Evolutionary conservation across 768 basidiomycete genomes (phyloP), one percentile per base, ranked within the genome.

Genomic region (Lactarius vividus): DNA sequence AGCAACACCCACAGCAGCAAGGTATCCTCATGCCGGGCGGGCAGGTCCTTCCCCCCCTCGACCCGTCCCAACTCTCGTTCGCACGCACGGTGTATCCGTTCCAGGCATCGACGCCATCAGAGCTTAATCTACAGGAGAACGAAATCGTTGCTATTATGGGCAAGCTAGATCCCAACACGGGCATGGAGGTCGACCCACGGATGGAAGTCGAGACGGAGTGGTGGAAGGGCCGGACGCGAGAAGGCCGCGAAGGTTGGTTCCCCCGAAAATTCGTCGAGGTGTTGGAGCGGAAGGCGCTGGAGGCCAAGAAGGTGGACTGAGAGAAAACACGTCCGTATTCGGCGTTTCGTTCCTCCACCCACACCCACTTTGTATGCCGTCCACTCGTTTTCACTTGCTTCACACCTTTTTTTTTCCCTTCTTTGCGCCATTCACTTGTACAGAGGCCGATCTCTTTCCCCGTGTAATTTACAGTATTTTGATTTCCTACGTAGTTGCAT

Each of bases 201-300:
- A 69, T 83, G 57, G 83, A 85, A 67, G 78, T 88, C 23, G 74
- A 80, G 63, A 85, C 81, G 5, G 95, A 94, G 64, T 98, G 96
- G 96, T 98, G 94, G 95, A 88, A 87, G 75, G 96, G 96, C 1
- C 83, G 96, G 55, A 95, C 92, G 66, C 81, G 96, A 64, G 95
- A 97, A 70, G 96, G 96, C 0, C 82, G 89, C 70, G 88, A 92
- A 70, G 96, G 96, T 0, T 98, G 94, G 94, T 97, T 98, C 83
- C 96, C 96, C 2, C 84, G 80, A 64, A 94, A 90, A 70, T 96
- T 90, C 84, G 93, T 96, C 4, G 85, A 93, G 75, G 80, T 90
- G 4, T 75, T 91, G 63, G 85, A 82, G 72, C 79, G 83, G 72
- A 75, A 73, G 71, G 79, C 77, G 61, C 63, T 67, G 1, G 70